A percentile compares a stretch with the other conserved stretches of the same genome.
Evolutionary conservation across 495 filamentous ascomycete genomes (phyloP).

Genomic region (Penicillium lagena): DNA sequence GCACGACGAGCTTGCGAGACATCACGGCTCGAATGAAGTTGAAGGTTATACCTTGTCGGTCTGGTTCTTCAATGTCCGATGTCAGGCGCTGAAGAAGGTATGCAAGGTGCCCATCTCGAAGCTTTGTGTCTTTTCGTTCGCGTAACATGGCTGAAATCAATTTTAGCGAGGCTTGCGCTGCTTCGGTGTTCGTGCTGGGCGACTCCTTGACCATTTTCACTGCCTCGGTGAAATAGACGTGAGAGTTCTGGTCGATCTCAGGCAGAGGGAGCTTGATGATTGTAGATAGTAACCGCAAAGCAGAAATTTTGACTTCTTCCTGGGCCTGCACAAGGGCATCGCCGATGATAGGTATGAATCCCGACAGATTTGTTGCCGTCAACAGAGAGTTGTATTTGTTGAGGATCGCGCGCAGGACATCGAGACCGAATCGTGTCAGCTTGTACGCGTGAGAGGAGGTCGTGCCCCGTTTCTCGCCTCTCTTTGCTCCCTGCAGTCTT

Average conservation of each 20-base stretch:
- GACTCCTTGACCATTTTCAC: slow-evolving; percentile 73
- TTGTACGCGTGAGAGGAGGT: slow-evolving; percentile 78
- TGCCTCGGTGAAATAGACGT: slow-evolving; percentile 76
- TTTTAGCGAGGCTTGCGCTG: slow-evolving; percentile 80
- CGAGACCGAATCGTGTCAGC: slow-evolving; percentile 76
- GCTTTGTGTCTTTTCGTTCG: slow-evolving; percentile 62
- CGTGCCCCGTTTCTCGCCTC: slow-evolving; percentile 51
- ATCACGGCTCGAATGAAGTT: slow-evolving; percentile 86
- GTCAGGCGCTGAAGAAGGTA: slow-evolving; percentile 78
- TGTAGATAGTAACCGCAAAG: slow-evolving; percentile 73
- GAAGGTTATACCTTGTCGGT: slow-evolving; percentile 85
- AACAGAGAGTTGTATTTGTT: slow-evolving; percentile 75
- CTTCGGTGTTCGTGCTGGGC: slow-evolving; percentile 69
- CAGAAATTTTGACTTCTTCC: slow-evolving; percentile 84
- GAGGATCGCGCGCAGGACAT: slow-evolving; percentile 72
- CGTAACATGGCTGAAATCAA: slow-evolving; percentile 78
- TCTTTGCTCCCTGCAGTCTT: slow-evolving; percentile 64
- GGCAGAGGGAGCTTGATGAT: slow-evolving; percentile 79
- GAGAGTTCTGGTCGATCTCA: slow-evolving; percentile 57
- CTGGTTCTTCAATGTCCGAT: slow-evolving; percentile 87
- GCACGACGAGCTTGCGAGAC: slow-evolving; percentile 74
- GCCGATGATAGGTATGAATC: slow-evolving; percentile 82
- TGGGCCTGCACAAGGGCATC: slow-evolving; percentile 75
- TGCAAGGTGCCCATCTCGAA: slow-evolving; percentile 78
- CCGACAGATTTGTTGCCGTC: slow-evolving; percentile 69